A percentile compares a stretch with the other conserved stretches of the same genome.
phyloP scores from a whole-genome alignment of 768 basidiomycete genomes.

The Phaeolepiota aurea region DNA sequence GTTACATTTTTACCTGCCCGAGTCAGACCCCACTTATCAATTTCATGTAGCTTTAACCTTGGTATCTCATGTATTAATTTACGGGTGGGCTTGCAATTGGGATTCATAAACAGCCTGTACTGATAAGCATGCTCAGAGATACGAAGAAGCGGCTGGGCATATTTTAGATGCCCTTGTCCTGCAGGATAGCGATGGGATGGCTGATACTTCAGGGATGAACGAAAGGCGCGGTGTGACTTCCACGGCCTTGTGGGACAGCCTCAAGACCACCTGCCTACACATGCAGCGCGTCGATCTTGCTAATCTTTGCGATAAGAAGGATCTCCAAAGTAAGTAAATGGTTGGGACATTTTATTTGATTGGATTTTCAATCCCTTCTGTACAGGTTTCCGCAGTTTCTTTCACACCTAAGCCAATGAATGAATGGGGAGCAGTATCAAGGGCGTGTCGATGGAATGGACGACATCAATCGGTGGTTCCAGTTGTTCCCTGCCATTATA shows the following conservation, averaged over 20 bases:
- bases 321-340: conserved; percentile 48
- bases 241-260: conserved; percentile 77
- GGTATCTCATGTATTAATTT: conserved; percentile 91
- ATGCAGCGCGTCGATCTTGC: conserved; percentile 75
- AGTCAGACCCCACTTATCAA: no score
- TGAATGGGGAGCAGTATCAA: no score
- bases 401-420: conserved; percentile 10
- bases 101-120: background rate
- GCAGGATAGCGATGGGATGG: conserved; percentile 79
- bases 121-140: conserved; percentile 46
- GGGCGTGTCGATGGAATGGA: no score
- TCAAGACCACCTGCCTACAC: conserved; percentile 77
- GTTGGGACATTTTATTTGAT: background rate
- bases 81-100: no score
- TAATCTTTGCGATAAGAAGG: conserved; percentile 57
- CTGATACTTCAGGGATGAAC: conserved; percentile 32
- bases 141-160: conserved; percentile 80
- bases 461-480: conserved; percentile 6
- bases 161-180: conserved; percentile 84
- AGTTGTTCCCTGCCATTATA: conserved; percentile 12
- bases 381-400: conserved; percentile 22
- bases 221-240: conserved; percentile 67
- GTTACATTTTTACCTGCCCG: conserved; percentile 11
- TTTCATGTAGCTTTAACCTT: conserved; percentile 75
- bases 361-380: background rate